Percentiles rank a stretch among this genome's conserved stretches.
Evolutionary conservation across 805 yeast species (phyloP).

Genomic region (Candida incommunis): DNA sequence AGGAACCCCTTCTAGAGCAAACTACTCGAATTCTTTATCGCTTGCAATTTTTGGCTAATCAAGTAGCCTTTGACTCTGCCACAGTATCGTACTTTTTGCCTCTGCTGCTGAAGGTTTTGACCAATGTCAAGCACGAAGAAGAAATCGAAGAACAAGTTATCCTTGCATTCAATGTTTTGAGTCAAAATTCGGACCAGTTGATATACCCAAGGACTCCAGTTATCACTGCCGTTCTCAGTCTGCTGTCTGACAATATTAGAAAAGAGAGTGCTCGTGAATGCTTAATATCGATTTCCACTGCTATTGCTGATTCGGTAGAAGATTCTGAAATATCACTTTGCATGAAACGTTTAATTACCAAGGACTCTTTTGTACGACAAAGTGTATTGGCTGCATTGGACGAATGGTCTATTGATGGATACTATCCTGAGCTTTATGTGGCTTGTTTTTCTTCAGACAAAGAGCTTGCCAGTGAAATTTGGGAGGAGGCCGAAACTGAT

Average conservation of each 20-base stretch:
- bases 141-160: conserved; percentile 84
- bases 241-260: conserved; percentile 53
- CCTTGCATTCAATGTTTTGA: conserved; percentile 59
- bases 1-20: conserved; percentile 40
- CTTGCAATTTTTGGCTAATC: conserved; percentile 60
- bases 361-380: conserved; percentile 59
- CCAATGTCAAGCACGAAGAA: conserved; percentile 33
- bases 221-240: conserved; percentile 43
- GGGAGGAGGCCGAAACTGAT: conserved; percentile 63
- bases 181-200: conserved; percentile 32
- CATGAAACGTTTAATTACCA: conserved; percentile 40
- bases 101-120: conserved; percentile 48
- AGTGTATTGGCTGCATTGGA: conserved; percentile 76
- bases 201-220: conserved; percentile 60
- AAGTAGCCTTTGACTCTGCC: conserved; percentile 50
- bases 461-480: conserved; percentile 62
- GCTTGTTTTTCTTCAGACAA: conserved; percentile 61
- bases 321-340: conserved; percentile 44
- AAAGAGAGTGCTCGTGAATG: conserved; percentile 76
- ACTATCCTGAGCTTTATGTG: conserved; percentile 63
- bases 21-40: conserved; percentile 59
- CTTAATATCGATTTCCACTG: conserved; percentile 61
- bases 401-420: conserved; percentile 29
- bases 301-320: conserved; percentile 49
- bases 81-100: conserved; percentile 69